A percentile compares a stretch with the other conserved stretches of the same genome.
phyloP scores from a whole-genome alignment of 2,329 filamentous ascomycete species.

The Zasmidium angulare region DNA sequence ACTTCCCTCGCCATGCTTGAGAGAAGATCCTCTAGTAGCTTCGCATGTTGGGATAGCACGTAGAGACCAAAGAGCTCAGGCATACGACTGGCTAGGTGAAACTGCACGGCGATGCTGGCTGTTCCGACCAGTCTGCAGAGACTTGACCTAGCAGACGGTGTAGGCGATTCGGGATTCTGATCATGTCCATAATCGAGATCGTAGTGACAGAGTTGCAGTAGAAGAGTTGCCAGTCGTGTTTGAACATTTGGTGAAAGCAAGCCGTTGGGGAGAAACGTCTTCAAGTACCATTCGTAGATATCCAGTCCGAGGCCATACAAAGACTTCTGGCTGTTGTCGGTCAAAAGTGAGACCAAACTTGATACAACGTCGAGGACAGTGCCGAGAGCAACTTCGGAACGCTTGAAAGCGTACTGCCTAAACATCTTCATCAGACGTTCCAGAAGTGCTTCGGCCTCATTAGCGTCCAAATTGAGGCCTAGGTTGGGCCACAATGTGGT shows the following conservation, averaged over 20 bases:
- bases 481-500: constrained; percentile 24
- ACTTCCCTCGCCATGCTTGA: constrained; percentile 65
- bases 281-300: constrained; percentile 76
- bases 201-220: constrained; percentile 67
- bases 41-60: constrained; percentile 71
- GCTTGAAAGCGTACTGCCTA: constrained; percentile 60
- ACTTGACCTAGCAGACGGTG: constrained; percentile 55
- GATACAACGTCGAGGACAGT: constrained; percentile 68
- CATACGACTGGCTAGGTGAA: constrained; percentile 67
- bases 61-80: constrained; percentile 77
- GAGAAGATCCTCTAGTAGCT: constrained; percentile 70
- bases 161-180: constrained; percentile 32
- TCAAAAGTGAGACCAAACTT: constrained; percentile 65
- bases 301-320: constrained; percentile 69
- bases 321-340: constrained; percentile 53
- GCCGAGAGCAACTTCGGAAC: constrained; percentile 71
- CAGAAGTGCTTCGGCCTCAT: constrained; percentile 47
- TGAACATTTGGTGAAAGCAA: constrained; percentile 70
- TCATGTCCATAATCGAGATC: constrained; percentile 66
- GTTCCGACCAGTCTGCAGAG: constrained; percentile 71
- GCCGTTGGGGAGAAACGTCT: constrained; percentile 64
- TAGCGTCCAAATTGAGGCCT: constrained; percentile 25
- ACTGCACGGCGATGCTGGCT: constrained; percentile 71
- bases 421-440: constrained; percentile 51
- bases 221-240: constrained; percentile 64